A percentile compares a stretch with the other conserved stretches of the same genome.
phyloP scores from a whole-genome alignment of 1,139 yeast genomes.

The Magnusiomyces starmeri region DNA sequence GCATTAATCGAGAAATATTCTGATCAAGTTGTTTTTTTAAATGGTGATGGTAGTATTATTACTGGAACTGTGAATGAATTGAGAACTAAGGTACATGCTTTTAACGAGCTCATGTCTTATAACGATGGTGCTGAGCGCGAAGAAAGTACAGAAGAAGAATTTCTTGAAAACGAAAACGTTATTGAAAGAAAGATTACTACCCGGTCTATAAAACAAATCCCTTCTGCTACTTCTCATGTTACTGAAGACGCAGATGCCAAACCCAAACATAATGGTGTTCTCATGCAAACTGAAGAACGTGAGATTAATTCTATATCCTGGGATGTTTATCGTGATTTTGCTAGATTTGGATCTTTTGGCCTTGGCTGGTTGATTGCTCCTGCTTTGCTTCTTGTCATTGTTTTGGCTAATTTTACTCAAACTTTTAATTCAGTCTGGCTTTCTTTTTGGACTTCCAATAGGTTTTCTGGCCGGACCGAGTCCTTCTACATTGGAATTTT shows the following conservation, averaged over 20 bases:
- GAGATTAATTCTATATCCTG: conserved; percentile 43
- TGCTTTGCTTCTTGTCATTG: conserved; percentile 36
- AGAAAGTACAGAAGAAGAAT: conserved; percentile 30
- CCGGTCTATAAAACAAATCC: too few relatives aligned
- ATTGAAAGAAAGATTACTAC: conserved; percentile 14
- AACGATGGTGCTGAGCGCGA: conserved; percentile 36
- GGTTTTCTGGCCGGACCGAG: conserved; percentile 42
- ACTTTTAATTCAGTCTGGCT: conserved; percentile 76
- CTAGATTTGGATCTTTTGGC: conserved; percentile 51
- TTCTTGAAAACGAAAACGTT: conserved; percentile 19
- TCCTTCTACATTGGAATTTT: conserved; percentile 69
- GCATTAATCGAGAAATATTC: conserved; percentile 56
- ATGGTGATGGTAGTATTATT: conserved; percentile 55
- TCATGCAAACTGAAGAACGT: conserved; percentile 44
- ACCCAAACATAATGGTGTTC: conserved; percentile 22
- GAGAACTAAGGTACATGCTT: conserved; percentile 39
- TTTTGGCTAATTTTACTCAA: conserved; percentile 50
- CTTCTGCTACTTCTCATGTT: conserved; percentile 7
- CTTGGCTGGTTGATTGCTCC: conserved; percentile 40
- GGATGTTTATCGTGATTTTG: conserved; percentile 44
- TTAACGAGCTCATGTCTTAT: conserved; percentile 47
- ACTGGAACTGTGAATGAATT: conserved; percentile 57
- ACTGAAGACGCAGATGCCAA: conserved; percentile 8
- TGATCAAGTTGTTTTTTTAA: conserved; percentile 59
- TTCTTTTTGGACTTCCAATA: conserved; percentile 68